Conservation (phyloP, 371 early-diverging fungal species). For the Apophysomyces sp. region DNA sequence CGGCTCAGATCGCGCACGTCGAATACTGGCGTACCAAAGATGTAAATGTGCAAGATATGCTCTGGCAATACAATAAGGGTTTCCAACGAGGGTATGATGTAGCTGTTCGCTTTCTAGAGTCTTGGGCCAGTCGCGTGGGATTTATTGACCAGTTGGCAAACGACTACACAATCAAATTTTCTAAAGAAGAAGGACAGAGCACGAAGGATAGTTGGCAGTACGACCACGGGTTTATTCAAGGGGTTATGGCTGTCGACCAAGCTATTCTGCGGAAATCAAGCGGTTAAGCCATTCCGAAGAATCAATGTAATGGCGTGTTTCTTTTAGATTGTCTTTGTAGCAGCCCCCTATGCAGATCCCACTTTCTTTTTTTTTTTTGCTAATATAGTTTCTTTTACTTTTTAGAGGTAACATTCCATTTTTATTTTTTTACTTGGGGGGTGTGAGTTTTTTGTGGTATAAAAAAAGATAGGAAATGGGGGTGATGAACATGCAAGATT, state of each 20-base stretch:
- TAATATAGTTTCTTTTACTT: no score
- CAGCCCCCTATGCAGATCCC: no score
- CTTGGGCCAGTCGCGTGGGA: slow-evolving; percentile 14
- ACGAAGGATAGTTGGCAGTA: slow-evolving; percentile 21
- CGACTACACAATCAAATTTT: slow-evolving; percentile 13
- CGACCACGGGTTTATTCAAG: slow-evolving; percentile 26
- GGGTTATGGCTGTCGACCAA: slow-evolving; percentile 11
- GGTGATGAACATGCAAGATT: neutral
- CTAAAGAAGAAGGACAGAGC: slow-evolving; percentile 2
- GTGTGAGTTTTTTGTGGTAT: neutral
- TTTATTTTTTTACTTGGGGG: neutral
- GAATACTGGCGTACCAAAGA: slow-evolving; percentile 7
- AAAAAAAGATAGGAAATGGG: neutral
- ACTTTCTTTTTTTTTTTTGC: neutral
- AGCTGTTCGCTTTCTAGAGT: slow-evolving; percentile 16
- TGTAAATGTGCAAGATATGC: neutral
- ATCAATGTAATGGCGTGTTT: no score
- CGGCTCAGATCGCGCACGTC: slow-evolving; percentile 5
- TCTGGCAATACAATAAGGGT: slow-evolving; percentile 20
- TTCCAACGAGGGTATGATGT: slow-evolving; percentile 18
- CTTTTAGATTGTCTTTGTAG: no score
- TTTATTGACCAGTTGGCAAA: slow-evolving; percentile 20
- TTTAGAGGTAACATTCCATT: neutral
- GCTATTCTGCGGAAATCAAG: neutral
- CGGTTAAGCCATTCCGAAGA: neutral